Evolutionary conservation across 1,139 yeast genomes (phyloP), one percentile per base, ranked within the genome.

Genomic region (Geotrichum macrosporum): DNA sequence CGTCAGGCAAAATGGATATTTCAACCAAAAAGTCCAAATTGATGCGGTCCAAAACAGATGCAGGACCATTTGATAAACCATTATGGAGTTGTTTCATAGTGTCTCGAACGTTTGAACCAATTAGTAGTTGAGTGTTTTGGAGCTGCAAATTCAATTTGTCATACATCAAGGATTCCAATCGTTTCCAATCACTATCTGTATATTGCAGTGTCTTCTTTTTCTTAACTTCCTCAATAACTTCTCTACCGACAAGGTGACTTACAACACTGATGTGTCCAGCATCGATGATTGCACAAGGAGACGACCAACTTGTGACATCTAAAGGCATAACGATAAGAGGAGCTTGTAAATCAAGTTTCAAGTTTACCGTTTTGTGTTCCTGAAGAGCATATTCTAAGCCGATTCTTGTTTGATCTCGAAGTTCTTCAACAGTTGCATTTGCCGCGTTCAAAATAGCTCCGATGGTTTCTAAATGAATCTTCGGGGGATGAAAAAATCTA

Each of bases 381-480:
- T 88, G 95, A 54, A 94, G 72, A 0, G 96, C 94, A 57, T 94
- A 88, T 63, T 89, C 95, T 30, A 94, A 73, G 0, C 98, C 97
- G 53, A 94, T 76, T 59, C 97, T 73, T 0, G 98, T 92, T 62
- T 88, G 96, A 24, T 83, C 74, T 0, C 95, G 81, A 53, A 94
- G 71, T 1, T 95, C 96, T 62, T 88, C 96, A 50, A 94, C 84
- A 0, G 96, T 88, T 0, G 92, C 88, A 55, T 89, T 96, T 0
- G 99, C 98, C 0, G 96, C 97, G 63, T 81, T 84, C 80, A 94
- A 80, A 24, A 94, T 79, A 4, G 94, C 94, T 26, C 92, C 94
- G 33, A 94, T 79, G 0, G 97, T 88, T 59, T 88, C 95, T 50
- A 83, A 71, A 58, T 89, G 95, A 31, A 80, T 79, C 51, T 79